A percentile compares a stretch with the other conserved stretches of the same genome.
Evolutionary conservation across 129 eudicot species (phyloP).

Genomic region (Saposhnikovia divaricata): DNA sequence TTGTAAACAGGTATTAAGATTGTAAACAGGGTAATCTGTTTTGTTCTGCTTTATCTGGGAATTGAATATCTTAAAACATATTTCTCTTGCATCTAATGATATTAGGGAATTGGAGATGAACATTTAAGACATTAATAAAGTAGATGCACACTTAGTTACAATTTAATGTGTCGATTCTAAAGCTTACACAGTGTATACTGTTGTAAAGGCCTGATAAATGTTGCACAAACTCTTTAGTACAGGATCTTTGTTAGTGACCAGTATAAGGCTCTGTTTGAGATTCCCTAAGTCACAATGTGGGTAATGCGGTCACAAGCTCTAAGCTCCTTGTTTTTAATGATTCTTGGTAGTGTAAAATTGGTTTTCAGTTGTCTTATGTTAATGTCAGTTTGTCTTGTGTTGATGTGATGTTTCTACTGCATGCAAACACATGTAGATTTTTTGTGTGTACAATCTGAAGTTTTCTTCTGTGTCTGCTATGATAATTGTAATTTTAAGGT

Average conservation of each 20-base stretch:
- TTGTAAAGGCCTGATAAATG: background rate
- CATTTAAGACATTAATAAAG: background rate
- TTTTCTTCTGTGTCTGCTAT: background rate
- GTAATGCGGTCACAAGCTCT: background rate
- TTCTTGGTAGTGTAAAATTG: background rate
- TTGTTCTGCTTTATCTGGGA: background rate
- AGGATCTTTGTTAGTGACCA: background rate
- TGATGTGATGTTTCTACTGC: background rate
- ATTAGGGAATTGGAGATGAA: too few relatives aligned
- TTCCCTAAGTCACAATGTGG: background rate
- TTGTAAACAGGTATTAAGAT: background rate
- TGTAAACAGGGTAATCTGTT: too few relatives aligned
- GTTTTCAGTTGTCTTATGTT: background rate
- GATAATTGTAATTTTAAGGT: too few relatives aligned
- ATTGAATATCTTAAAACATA: background rate
- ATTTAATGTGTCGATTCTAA: background rate
- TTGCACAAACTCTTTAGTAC: background rate
- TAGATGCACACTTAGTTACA: background rate
- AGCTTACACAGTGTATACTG: background rate
- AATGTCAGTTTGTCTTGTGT: background rate
- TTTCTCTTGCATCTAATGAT: too few relatives aligned
- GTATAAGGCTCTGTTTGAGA: background rate
- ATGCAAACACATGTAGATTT: background rate
- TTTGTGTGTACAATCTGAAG: background rate
- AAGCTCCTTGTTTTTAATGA: background rate